phyloP scores from a whole-genome alignment of 176 grass and related monocot genomes.

The Triticum turgidum region DNA sequence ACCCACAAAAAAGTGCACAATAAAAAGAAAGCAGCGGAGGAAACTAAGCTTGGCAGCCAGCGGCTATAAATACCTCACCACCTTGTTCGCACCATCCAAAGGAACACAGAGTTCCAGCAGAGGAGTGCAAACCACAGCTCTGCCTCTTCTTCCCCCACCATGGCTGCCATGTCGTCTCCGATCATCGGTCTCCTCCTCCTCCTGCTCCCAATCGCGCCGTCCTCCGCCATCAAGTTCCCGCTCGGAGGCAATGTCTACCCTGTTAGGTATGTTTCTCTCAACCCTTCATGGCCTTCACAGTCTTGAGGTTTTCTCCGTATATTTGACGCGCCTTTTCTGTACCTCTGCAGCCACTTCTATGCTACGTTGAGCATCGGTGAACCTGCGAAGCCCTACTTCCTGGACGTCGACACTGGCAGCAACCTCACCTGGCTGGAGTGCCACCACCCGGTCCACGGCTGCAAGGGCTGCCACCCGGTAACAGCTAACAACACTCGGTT shows the following conservation, averaged over 20 bases:
- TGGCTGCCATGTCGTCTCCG: not conserved
- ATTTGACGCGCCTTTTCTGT: not conserved
- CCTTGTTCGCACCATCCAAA: not conserved
- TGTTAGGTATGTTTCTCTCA: not conserved
- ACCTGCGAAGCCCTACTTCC: not conserved
- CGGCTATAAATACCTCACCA: not conserved
- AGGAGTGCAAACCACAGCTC: not conserved
- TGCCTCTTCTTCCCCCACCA: not conserved
- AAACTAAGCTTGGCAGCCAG: not conserved
- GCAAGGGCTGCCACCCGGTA: not conserved
- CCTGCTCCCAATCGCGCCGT: not conserved
- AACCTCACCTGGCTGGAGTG: not conserved
- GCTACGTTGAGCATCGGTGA: not conserved
- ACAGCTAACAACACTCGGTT: not conserved
- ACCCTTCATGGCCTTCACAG: not conserved
- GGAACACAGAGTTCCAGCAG: not conserved
- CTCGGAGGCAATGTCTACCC: not conserved
- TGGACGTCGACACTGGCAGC: not conserved
- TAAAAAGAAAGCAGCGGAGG: not conserved
- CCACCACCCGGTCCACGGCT: not conserved
- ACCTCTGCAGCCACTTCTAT: not conserved
- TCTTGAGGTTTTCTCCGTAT: not conserved
- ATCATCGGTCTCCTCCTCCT: not conserved
- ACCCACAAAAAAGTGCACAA: not conserved
- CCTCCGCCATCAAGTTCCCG: not conserved